Percentiles rank a stretch among this genome's conserved stretches.
These are phyloP conservation scores for Trichoderma gamsii DNA, from an alignment of 495 filamentous ascomycete genomes.

Conservation along the genomic window DNA sequence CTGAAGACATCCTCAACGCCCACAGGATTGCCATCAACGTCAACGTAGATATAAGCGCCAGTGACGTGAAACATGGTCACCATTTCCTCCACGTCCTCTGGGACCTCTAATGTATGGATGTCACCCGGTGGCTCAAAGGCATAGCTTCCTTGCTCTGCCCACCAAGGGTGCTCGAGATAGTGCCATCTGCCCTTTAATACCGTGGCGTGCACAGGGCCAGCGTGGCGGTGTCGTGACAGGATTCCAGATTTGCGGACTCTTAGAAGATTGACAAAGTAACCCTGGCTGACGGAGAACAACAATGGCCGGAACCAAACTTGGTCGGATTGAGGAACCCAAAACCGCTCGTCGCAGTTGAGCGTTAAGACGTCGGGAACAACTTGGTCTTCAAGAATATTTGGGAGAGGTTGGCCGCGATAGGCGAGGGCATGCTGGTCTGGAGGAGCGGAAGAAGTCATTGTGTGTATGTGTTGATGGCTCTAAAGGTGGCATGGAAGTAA, in stretches of 20 bases:
- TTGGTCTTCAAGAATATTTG: not conserved
- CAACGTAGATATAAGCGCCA: not conserved
- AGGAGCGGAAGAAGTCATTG: not conserved
- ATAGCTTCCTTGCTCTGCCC: not conserved
- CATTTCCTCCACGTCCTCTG: not conserved
- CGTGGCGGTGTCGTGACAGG: not conserved
- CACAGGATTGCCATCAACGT: not conserved
- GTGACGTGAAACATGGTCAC: not conserved
- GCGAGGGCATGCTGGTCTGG: not conserved
- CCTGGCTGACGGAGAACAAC: not conserved
- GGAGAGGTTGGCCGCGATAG: not conserved
- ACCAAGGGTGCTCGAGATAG: not conserved
- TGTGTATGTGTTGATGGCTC: not conserved
- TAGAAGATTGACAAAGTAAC: not conserved
- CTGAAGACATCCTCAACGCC: not conserved
- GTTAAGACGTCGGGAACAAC: not conserved
- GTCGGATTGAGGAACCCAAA: not conserved
- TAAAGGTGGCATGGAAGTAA: not conserved
- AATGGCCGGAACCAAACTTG: not conserved
- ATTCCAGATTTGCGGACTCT: not conserved
- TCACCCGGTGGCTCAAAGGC: not conserved
- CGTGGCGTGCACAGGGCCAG: not conserved
- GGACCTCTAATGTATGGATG: not conserved
- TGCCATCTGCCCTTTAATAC: not conserved
- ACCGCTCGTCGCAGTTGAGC: not conserved